Evolutionary conservation across 2,329 filamentous ascomycete genomes (phyloP).

Genomic region (Paecilomyces sp.): DNA sequence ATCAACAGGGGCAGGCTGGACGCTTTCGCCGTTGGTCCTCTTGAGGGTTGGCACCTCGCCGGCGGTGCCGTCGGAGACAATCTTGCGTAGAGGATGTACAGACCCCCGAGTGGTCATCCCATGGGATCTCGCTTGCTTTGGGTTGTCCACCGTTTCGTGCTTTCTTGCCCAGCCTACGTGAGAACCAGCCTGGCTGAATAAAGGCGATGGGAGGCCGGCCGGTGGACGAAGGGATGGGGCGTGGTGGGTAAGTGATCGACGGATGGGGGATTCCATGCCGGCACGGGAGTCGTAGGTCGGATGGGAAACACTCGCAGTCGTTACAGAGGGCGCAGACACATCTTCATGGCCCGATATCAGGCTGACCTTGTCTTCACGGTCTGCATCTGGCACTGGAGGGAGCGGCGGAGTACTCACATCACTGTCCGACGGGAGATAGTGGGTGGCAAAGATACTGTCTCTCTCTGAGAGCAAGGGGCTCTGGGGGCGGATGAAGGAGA

Average conservation of each 20-base stretch:
- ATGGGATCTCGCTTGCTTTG: conserved; percentile 7
- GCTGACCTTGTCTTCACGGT: conserved; percentile 24
- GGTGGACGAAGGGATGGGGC: conserved; percentile 14
- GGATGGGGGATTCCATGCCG: conserved; percentile 30
- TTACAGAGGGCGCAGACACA: conserved; percentile 18
- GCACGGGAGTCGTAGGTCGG: neutral
- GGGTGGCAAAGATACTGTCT: conserved; percentile 58
- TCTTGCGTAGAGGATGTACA: conserved; percentile 14
- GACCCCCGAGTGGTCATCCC: conserved; percentile 9
- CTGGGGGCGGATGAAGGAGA: conserved; percentile 16
- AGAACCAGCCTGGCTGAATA: conserved; percentile 19
- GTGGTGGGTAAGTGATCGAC: conserved; percentile 18
- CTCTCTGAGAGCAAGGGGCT: conserved; percentile 53
- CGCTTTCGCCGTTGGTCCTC: conserved; percentile 17
- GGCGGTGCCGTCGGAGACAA: conserved; percentile 16
- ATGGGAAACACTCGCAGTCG: conserved; percentile 9
- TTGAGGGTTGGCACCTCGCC: conserved; percentile 11
- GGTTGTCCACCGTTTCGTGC: conserved; percentile 13
- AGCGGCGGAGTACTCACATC: conserved; percentile 34
- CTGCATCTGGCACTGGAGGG: conserved; percentile 19
- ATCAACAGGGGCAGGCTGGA: conserved; percentile 22
- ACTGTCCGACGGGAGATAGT: conserved; percentile 48
- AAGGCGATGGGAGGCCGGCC: conserved; percentile 16
- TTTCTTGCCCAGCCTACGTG: conserved; percentile 16
- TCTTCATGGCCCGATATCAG: conserved; percentile 23